Conservation (phyloP, 495 filamentous ascomycete species). For the Copromyces sp. region DNA sequence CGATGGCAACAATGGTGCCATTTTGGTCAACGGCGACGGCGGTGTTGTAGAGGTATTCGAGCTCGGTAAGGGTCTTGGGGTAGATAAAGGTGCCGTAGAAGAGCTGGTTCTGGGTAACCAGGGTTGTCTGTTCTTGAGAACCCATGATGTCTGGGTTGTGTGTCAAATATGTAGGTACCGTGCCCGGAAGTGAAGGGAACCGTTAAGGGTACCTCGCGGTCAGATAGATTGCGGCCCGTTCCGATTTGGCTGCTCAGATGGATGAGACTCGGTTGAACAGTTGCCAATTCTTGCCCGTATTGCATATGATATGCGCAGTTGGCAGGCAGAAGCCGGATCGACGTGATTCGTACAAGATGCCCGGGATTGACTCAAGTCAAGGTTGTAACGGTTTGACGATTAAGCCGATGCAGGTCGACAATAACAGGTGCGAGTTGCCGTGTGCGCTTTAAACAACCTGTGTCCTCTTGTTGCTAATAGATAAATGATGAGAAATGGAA, state of each 20-base stretch:
- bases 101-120: slow-evolving; percentile 18
- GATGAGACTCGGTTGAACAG: not conserved
- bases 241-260: not conserved
- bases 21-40: slow-evolving; percentile 55
- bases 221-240: not conserved
- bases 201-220: not conserved
- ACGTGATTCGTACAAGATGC: not conserved
- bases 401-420: not conserved
- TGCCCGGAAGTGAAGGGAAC: not conserved
- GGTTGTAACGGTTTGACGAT: not conserved
- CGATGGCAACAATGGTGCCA: slow-evolving; percentile 55
- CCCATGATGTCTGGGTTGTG: not conserved
- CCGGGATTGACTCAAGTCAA: not conserved
- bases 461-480: not conserved
- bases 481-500: not conserved
- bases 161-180: not conserved
- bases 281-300: not conserved
- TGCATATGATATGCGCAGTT: not conserved
- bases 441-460: not conserved
- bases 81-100: slow-evolving; percentile 51
- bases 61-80: slow-evolving; percentile 40
- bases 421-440: not conserved
- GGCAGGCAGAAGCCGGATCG: not conserved
- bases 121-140: not conserved
- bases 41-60: slow-evolving; percentile 48